phyloP scores from a whole-genome alignment of 441 rosid species.

The Euphorbia corollata region DNA sequence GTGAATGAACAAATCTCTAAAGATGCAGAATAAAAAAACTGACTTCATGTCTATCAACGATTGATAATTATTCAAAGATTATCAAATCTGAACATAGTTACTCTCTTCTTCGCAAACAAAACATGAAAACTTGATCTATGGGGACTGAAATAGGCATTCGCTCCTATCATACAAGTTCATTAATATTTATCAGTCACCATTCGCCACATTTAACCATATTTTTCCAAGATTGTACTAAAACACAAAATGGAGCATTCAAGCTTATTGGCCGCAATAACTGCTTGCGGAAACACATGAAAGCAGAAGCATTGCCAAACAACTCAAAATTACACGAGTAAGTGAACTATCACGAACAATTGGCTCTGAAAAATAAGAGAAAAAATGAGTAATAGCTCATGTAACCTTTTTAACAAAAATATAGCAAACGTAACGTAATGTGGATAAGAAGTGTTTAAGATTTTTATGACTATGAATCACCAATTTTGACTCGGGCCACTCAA shows the following conservation, averaged over 20 bases:
- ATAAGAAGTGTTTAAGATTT: too few relatives aligned
- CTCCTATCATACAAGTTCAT: background rate
- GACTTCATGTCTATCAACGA: background rate
- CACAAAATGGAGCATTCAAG: background rate
- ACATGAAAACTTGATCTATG: background rate
- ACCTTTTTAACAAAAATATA: too few relatives aligned
- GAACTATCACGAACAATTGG: background rate
- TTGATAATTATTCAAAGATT: background rate
- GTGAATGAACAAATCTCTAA: conserved; percentile 12
- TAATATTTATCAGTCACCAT: too few relatives aligned
- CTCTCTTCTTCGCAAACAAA: background rate
- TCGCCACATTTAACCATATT: background rate
- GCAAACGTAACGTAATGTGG: background rate
- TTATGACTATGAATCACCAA: too few relatives aligned
- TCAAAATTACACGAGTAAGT: conserved; percentile 3
- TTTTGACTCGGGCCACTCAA: too few relatives aligned
- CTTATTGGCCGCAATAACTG: background rate
- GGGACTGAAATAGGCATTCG: background rate
- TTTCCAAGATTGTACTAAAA: background rate
- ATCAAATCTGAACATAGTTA: background rate
- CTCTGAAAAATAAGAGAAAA: background rate
- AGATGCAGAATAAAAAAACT: background rate
- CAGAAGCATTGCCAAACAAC: background rate
- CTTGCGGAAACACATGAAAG: background rate
- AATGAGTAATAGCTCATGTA: background rate